Base-by-base conservation (phyloP, 2,329 filamentous ascomycete genomes). In the Penicillium sp. region DNA sequence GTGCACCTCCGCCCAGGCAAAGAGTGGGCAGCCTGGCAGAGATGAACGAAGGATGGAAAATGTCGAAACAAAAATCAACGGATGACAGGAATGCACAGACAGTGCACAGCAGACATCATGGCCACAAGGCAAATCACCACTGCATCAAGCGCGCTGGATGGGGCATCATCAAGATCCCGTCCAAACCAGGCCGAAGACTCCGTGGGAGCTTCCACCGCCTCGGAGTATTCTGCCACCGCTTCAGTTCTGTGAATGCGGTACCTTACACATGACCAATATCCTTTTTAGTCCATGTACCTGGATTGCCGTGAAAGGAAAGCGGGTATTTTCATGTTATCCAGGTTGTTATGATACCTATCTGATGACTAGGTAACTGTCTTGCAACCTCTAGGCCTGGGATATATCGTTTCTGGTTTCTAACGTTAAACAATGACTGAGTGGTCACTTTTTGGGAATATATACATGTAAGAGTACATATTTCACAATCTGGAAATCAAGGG, bases 21-120 rank as follows among this genome's bases (percentile, higher is more conserved):
- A 42, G 40, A 27, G 33, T 36, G 42, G 13, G 27, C 11, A 27
- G 39, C 33, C 27, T 9, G 33, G 29, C 32, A 45, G 40, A 42
- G 34, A 40, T n/a, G n/a, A n/a, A n/a, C n/a, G n/a, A n/a, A n/a
- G n/a, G n/a, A n/a, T n/a, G n/a, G n/a, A 7, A 25, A 28, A 15
- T 31, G 8, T 21, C 6, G n/a, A 27, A 17, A 16, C 17, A 20
- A 17, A 20, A 26, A 35, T 47, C 41, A 47, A 50, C 33, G 36
- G 39, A 29, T 34, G 14, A 25, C 43, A 13, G 17, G 26, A 33
- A 30, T 41, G 33, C 13, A 33, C 11, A 15, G 20, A 27, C 11
- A 18, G 35, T 43, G 27, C 16, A 15, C 34, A 41, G 20, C 33
- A 39, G 33, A 36, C 48, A 51, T 51, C 40, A 40, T 51, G 45